Evolutionary conservation across 2,329 filamentous ascomycete species (phyloP).

Genomic region (Paraphoma chrysanthemicola): DNA sequence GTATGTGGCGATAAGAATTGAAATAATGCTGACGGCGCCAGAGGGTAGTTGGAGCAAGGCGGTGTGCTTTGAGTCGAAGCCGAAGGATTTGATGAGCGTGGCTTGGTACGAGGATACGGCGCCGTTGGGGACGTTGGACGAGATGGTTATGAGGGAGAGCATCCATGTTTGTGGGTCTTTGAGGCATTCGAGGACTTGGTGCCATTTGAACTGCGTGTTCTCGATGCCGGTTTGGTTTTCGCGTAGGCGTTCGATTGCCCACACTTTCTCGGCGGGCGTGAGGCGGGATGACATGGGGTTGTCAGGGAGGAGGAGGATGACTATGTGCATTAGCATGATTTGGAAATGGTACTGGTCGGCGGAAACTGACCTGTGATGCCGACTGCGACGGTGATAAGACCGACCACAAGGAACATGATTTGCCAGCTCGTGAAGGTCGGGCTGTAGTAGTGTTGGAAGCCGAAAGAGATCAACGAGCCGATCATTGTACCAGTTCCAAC

Average conservation of each 20-base stretch:
- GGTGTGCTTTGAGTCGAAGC: conserved; percentile 45
- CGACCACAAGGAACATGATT: conserved; percentile 70
- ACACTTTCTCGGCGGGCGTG: conserved; percentile 20
- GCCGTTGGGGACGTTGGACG: conserved; percentile 46
- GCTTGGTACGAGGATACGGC: conserved; percentile 44
- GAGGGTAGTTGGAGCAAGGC: conserved; percentile 37
- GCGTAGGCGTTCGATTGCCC: conserved; percentile 50
- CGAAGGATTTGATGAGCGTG: conserved; percentile 41
- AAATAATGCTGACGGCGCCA: conserved; percentile 27
- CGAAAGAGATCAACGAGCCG: conserved; percentile 64
- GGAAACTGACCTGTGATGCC: conserved; percentile 31
- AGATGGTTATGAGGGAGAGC: conserved; percentile 42
- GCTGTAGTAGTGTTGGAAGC: conserved; percentile 59
- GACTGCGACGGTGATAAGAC: conserved; percentile 38
- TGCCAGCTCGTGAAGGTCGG: conserved; percentile 67
- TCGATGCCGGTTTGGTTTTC: conserved; percentile 60
- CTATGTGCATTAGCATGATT: conserved; percentile 11
- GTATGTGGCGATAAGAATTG: conserved; percentile 31
- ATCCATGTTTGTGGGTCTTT: conserved; percentile 51
- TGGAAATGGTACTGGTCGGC: too few species aligned
- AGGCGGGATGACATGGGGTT: conserved; percentile 34
- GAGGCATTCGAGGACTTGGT: conserved; percentile 55
- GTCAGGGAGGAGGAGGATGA: conserved; percentile 65
- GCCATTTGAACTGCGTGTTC: conserved; percentile 55
- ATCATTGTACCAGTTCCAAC: conserved; percentile 63